Conservation (phyloP, 2,329 filamentous ascomycete species). For the Thielaviopsis ethacetica region DNA sequence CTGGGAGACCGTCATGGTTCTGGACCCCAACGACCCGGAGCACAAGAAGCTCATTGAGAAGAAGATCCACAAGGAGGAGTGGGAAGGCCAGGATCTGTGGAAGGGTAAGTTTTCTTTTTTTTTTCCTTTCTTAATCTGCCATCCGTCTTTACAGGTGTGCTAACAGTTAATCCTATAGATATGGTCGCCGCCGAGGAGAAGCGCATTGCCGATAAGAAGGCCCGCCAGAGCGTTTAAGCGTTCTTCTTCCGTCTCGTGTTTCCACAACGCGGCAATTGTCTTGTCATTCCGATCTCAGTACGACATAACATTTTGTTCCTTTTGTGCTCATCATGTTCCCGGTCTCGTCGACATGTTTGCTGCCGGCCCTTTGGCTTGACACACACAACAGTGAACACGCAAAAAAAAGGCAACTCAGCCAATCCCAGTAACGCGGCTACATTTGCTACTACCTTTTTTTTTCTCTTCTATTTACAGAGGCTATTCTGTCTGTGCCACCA, state of each 20-base stretch:
- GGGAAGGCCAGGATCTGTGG: slow-evolving; percentile 85
- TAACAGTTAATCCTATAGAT: slow-evolving; percentile 29
- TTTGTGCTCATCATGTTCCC: neutral
- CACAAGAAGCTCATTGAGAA: slow-evolving; percentile 77
- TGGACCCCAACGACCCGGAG: slow-evolving; percentile 67
- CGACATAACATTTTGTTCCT: neutral
- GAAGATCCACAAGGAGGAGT: slow-evolving; percentile 72
- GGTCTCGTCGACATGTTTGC: neutral
- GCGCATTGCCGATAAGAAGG: slow-evolving; percentile 28
- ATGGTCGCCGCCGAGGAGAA: slow-evolving; percentile 72
- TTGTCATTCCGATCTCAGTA: neutral
- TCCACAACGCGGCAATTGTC: neutral
- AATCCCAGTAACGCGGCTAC: neutral
- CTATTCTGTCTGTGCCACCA: neutral
- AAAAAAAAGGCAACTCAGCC: neutral
- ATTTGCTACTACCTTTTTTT: neutral
- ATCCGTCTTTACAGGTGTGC: slow-evolving; percentile 2
- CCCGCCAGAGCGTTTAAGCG: slow-evolving; percentile 1
- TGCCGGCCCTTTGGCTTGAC: neutral
- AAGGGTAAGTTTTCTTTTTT: slow-evolving; percentile 39
- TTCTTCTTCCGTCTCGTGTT: neutral
- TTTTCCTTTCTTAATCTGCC: neutral
- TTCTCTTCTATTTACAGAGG: neutral
- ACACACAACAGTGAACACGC: neutral
- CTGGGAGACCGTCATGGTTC: slow-evolving; percentile 71